A percentile compares a stretch with the other conserved stretches of the same genome.
phyloP scores from a whole-genome alignment of 2,329 filamentous ascomycete genomes.

The Microdochium bolleyi region DNA sequence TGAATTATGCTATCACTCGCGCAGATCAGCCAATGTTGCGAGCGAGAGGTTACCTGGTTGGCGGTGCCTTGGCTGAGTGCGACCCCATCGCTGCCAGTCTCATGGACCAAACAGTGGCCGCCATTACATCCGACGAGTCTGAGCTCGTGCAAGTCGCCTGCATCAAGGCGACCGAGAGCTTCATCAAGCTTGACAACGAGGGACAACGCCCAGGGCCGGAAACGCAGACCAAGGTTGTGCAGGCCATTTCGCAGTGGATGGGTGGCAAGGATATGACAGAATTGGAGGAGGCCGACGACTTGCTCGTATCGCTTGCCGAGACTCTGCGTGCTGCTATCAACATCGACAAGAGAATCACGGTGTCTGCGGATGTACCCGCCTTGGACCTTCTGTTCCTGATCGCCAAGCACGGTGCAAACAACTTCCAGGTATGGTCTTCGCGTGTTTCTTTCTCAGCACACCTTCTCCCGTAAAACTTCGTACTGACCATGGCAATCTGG shows the following conservation, averaged over 20 bases:
- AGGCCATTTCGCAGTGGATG: constrained; percentile 66
- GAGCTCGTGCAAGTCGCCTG: constrained; percentile 91
- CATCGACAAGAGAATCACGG: constrained; percentile 66
- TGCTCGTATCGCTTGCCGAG: constrained; percentile 84
- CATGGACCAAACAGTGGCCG: constrained; percentile 65
- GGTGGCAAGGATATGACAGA: constrained; percentile 73
- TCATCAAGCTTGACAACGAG: constrained; percentile 39
- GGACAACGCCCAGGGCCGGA: constrained; percentile 49
- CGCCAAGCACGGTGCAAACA: constrained; percentile 78
- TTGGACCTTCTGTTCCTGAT: constrained; percentile 81
- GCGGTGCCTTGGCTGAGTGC: constrained; percentile 68
- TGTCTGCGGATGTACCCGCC: constrained; percentile 64
- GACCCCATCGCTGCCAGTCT: constrained; percentile 56
- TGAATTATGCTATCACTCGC: constrained; percentile 67
- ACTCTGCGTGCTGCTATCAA: constrained; percentile 76
- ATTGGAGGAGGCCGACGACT: constrained; percentile 80
- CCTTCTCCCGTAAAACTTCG: too few relatives aligned
- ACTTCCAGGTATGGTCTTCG: constrained; percentile 58
- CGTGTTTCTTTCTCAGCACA: neutral
- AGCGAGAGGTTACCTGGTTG: constrained; percentile 80
- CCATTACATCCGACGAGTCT: constrained; percentile 66
- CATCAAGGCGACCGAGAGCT: constrained; percentile 73
- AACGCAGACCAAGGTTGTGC: constrained; percentile 35
- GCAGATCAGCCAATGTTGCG: constrained; percentile 68
- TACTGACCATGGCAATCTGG: neutral